Conservation (phyloP, 2,329 filamentous ascomycete genomes). For the Claviceps purpurea region DNA sequence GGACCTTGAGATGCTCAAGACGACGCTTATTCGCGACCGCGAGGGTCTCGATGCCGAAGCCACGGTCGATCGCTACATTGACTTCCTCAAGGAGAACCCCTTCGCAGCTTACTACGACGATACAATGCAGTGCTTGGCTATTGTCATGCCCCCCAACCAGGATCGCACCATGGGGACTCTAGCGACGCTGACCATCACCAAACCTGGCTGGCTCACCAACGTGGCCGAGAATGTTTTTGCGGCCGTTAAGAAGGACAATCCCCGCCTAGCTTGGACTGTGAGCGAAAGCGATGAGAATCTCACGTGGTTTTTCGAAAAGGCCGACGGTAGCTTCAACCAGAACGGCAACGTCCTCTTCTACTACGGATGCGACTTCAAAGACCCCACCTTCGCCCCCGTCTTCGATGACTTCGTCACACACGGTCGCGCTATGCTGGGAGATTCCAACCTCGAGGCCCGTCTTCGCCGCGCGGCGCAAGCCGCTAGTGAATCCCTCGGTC, state of each 20-base stretch:
- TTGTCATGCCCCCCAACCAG: conserved; percentile 64
- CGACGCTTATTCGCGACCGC: conserved; percentile 67
- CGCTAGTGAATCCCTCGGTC: conserved; percentile 38
- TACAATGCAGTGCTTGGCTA: conserved; percentile 79
- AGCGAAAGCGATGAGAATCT: conserved; percentile 92
- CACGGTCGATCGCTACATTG: conserved; percentile 76
- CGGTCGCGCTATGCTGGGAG: conserved; percentile 75
- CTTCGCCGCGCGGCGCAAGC: conserved; percentile 65
- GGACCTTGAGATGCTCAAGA: conserved; percentile 64
- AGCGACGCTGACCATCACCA: conserved; percentile 84
- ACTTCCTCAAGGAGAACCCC: conserved; percentile 59
- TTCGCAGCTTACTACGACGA: conserved; percentile 96
- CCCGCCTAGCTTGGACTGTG: conserved; percentile 90
- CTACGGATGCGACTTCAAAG: conserved; percentile 74
- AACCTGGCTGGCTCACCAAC: conserved; percentile 87
- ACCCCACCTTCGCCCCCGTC: conserved; percentile 62
- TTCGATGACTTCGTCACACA: conserved; percentile 77
- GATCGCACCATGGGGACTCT: conserved; percentile 64
- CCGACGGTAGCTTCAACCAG: conserved; percentile 77
- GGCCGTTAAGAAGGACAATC: conserved; percentile 85
- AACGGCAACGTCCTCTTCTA: conserved; percentile 90
- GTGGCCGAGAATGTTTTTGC: conserved; percentile 91
- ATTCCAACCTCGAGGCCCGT: conserved; percentile 78
- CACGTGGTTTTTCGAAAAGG: conserved; percentile 96
- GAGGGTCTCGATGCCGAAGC: conserved; percentile 70